Base-by-base conservation (phyloP, 176 grass and related monocot genomes). In the Coix lacrymajobi region DNA sequence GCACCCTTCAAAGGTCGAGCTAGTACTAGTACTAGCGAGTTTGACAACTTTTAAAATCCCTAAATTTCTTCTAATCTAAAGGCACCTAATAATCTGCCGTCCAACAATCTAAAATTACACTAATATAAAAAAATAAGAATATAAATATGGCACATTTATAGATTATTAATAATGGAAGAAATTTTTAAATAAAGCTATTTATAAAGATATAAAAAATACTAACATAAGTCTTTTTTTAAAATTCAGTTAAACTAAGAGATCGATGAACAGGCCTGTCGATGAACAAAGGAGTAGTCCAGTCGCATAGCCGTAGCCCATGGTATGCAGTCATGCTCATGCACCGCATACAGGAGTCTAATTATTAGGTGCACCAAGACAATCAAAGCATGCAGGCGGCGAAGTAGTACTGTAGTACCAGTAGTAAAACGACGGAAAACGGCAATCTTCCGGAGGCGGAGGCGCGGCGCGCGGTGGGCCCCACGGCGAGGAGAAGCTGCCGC, bases 401-500 rank as follows among this genome's bases (percentile, higher is more conserved):
- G 62, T 32, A 24, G 78, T 46, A 66, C n/a, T n/a, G n/a, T n/a
- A n/a, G n/a, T n/a, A n/a, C n/a, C n/a, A 12, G 67, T 26, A 20
- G 76, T 41, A 69, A 80, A 85, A 57, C 34, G 76, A 40, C 51
- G 78, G 79, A 79, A 86, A 83, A 67, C 73, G 48, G 79, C 66
- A 79, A 73, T 2, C 60, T 32, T 74, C 66, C 44, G 65, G 56
- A 71, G 65, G 36, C 44, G 65, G 56, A 71, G 65, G 36, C 64
- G 54, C 36, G 78, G 71, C 39, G 63, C 82, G 52, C 54, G 54
- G 82, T n/a, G 54, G 87, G 72, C 9, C 83, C 88, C 83, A 65
- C 72, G 19, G 30, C 39, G 82, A 73, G 66, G 84, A 83, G 79
- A 69, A 79, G 80, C 79, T 52, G 80, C 88, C 75, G 84, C 84